Base-by-base conservation (phyloP, 345 rosid species). In the Psidium friedrichsthalianum region DNA sequence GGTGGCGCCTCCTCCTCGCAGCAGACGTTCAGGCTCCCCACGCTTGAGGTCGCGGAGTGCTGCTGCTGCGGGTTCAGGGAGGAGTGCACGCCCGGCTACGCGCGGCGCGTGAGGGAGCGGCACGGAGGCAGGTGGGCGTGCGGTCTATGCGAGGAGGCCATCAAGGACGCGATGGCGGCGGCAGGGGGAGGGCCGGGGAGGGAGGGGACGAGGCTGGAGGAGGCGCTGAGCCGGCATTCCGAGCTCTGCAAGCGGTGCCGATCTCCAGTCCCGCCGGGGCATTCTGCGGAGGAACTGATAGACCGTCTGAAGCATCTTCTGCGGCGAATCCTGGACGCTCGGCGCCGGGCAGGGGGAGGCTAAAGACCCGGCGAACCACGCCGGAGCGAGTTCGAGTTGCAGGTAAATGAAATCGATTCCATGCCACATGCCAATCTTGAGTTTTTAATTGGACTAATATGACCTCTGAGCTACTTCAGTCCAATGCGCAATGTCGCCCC, bases 121-220 rank as follows among this genome's bases (percentile, higher is more conserved):
- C 57, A 83, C 58, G 58, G 85, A 29, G 83, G 88, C n/a, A 36
- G 83, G 21, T 83, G 83, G 85, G 85, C 78, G 1, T 83, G 83
- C 36, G 85, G 88, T 22, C 85, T 83, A n/a, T 86, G 88, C n/a
- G 85, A 83, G 59, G 86, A 74, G 80, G 88, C 85, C 58, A 47
- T 83, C 53, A 83, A 83, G 76, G 85, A 83, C 58, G 84, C 16
- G 55, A 49, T 8, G 88, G 86, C 14, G 2, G 84, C 6, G 5
- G 40, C 42, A 4, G 24, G 8, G 49, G 58, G 6, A 24, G 59
- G 80, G 12, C 47, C 47, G 1, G 25, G 80, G 47, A 36, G 25
- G 20, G 80, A 69, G 47, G 25, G 47, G 14, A 13, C 47, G 25
- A 69, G 21, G 80, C 80, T 69, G 80, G 80, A 69, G 80, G 80